Evolutionary conservation across 2,329 filamentous ascomycete genomes (phyloP).

Genomic region (Alternaria infectoria): DNA sequence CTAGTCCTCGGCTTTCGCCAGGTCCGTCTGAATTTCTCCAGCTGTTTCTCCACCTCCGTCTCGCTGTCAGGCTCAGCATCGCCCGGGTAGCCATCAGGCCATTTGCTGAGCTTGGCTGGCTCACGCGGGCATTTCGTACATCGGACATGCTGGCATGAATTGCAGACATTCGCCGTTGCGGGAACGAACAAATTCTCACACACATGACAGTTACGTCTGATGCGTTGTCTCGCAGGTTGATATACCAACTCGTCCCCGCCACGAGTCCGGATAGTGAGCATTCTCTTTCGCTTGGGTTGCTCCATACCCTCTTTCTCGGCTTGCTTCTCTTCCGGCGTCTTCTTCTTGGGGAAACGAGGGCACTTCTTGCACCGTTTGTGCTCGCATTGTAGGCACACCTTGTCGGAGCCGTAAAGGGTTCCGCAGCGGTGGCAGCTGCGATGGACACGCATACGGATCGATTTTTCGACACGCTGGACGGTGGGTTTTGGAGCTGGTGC

Average conservation of each 20-base stretch:
- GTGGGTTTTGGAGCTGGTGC: conserved; percentile 31
- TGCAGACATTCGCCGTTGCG: conserved; percentile 64
- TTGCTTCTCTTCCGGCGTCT: conserved; percentile 51
- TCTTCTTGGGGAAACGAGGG: conserved; percentile 73
- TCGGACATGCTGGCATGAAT: conserved; percentile 72
- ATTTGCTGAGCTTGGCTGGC: conserved; percentile 74
- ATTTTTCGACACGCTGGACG: conserved; percentile 70
- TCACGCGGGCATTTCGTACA: conserved; percentile 83
- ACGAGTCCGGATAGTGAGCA: conserved; percentile 69
- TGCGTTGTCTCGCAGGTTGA: conserved; percentile 73
- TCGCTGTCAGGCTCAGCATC: conserved; percentile 56
- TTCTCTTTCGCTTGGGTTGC: conserved; percentile 56
- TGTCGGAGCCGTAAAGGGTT: conserved; percentile 73
- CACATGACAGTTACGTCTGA: conserved; percentile 77
- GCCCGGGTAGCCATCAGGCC: conserved; percentile 72
- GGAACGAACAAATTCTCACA: conserved; percentile 69
- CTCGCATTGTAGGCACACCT: conserved; percentile 76
- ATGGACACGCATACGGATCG: conserved; percentile 78
- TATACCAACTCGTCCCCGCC: conserved; percentile 73
- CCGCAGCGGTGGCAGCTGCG: conserved; percentile 83
- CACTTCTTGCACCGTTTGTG: conserved; percentile 84
- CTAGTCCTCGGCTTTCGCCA: conserved; percentile 54
- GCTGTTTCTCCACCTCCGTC: conserved; percentile 36
- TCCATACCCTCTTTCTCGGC: conserved; percentile 47
- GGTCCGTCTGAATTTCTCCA: conserved; percentile 43